These are phyloP conservation scores for Neotropicomus parvogracilis DNA, from an alignment of 1,284 basidiomycete species.

Conservation along the genomic window DNA sequence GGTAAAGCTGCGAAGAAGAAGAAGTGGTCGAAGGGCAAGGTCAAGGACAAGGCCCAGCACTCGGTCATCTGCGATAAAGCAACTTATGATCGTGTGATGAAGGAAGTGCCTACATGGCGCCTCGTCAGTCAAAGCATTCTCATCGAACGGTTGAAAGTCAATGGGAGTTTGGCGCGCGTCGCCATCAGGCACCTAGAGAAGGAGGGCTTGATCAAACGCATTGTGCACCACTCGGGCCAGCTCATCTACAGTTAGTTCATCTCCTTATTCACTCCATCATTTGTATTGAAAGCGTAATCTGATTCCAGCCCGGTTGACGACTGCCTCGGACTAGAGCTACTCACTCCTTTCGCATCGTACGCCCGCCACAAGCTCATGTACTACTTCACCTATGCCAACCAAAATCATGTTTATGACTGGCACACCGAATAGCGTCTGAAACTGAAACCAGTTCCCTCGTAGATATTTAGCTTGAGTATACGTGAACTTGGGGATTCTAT, in stretches of 20 bases:
- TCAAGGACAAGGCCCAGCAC: conserved; percentile 98
- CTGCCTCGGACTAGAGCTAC: conserved; percentile 54
- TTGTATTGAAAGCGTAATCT: conserved; percentile 12
- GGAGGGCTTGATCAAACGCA: conserved; percentile 93
- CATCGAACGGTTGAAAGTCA: conserved; percentile 96
- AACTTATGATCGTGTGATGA: conserved; percentile 92
- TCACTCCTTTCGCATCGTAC: conserved; percentile 34
- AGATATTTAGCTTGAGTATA: not conserved
- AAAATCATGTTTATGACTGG: conserved; percentile 29
- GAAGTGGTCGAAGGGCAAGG: conserved; percentile 99
- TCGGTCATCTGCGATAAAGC: conserved; percentile 91
- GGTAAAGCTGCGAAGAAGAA: conserved; percentile 95
- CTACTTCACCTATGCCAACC: conserved; percentile 38
- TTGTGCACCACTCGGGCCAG: conserved; percentile 95
- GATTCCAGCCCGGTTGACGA: conserved; percentile 57
- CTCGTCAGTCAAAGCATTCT: conserved; percentile 97
- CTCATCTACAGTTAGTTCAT: conserved; percentile 82
- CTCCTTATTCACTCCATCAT: not conserved
- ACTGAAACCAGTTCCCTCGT: not conserved
- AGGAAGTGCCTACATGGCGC: conserved; percentile 99
- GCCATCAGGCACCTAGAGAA: conserved; percentile 94
- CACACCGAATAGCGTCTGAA: not conserved
- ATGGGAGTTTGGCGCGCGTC: conserved; percentile 90
- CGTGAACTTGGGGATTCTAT: no score
- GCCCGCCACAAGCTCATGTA: conserved; percentile 49